These are phyloP conservation scores for Saturnispora zaruensis DNA, from an alignment of 805 yeast genomes.

Conservation along the genomic window DNA sequence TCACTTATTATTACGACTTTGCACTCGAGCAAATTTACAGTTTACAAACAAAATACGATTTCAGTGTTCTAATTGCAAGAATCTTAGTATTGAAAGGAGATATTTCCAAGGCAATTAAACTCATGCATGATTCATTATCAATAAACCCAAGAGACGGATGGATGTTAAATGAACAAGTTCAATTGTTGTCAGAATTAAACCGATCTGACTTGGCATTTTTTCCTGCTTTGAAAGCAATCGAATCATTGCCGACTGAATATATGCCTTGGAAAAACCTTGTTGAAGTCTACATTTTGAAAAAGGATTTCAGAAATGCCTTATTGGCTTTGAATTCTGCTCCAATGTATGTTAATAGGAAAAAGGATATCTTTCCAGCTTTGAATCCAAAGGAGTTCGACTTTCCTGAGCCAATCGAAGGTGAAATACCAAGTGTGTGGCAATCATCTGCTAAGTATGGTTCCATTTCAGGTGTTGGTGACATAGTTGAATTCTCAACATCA, in stretches of 20 bases:
- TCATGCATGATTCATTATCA: constrained; percentile 33
- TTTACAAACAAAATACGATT: constrained; percentile 16
- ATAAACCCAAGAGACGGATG: constrained; percentile 47
- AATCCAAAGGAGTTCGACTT: constrained; percentile 35
- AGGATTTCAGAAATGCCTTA: constrained; percentile 52
- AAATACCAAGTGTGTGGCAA: constrained; percentile 41
- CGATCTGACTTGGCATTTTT: constrained; percentile 48
- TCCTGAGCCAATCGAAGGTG: constrained; percentile 49
- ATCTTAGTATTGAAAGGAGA: constrained; percentile 34
- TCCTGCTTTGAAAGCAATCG: constrained; percentile 52
- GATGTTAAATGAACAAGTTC: constrained; percentile 53
- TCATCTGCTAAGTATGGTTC: constrained; percentile 26
- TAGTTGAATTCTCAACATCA: constrained; percentile 26
- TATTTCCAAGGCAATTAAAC: constrained; percentile 40
- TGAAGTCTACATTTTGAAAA: constrained; percentile 46
- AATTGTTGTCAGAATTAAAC: constrained; percentile 48
- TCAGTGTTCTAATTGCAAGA: constrained; percentile 34
- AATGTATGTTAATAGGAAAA: constrained; percentile 42
- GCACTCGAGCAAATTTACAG: constrained; percentile 34
- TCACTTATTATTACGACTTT: constrained; percentile 32
- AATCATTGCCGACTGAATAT: constrained; percentile 69
- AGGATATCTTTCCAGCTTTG: constrained; percentile 39
- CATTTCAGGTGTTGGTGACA: constrained; percentile 28
- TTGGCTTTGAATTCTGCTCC: constrained; percentile 69
- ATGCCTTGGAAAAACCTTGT: constrained; percentile 62